Evolutionary conservation across 2,329 filamentous ascomycete genomes (phyloP).

Genomic region (Domatiomyces globalis): DNA sequence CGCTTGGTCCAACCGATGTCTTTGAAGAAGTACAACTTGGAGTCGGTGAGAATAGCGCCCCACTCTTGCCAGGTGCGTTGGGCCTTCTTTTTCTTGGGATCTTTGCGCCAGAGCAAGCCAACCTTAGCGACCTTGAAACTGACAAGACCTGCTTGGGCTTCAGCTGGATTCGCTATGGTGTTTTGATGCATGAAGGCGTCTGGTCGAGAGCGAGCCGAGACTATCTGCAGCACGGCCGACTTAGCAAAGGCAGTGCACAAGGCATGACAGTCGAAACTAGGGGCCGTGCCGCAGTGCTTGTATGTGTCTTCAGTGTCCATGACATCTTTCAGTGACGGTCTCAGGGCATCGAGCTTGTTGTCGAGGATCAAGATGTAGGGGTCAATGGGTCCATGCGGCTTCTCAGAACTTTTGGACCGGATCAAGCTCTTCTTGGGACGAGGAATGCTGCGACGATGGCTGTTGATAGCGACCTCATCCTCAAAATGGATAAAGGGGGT

Average conservation of each 20-base stretch:
- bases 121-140: slow-evolving; percentile 98
- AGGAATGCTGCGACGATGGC: slow-evolving; percentile 55
- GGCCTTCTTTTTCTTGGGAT: slow-evolving; percentile 81
- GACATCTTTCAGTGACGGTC: slow-evolving; percentile 79
- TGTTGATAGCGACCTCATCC: slow-evolving; percentile 69
- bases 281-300: slow-evolving; percentile 64
- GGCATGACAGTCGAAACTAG: slow-evolving; percentile 62
- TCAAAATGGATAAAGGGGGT: slow-evolving; percentile 97
- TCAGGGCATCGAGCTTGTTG: slow-evolving; percentile 64
- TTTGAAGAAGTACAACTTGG: slow-evolving; percentile 90
- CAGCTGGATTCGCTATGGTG: slow-evolving; percentile 68
- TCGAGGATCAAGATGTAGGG: slow-evolving; percentile 92
- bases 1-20: slow-evolving; percentile 87
- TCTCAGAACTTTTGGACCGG: slow-evolving; percentile 49
- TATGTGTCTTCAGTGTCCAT: slow-evolving; percentile 89
- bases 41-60: slow-evolving; percentile 92
- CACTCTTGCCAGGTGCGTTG: slow-evolving; percentile 97
- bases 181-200: slow-evolving; percentile 90
- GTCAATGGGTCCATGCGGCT: slow-evolving; percentile 74
- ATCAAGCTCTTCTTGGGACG: slow-evolving; percentile 61
- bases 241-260: slow-evolving; percentile 81
- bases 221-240: slow-evolving; percentile 83
- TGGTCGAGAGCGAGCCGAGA: slow-evolving; percentile 81
- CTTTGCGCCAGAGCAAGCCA: slow-evolving; percentile 86
- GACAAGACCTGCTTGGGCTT: slow-evolving; percentile 81